These are phyloP conservation scores for Straminergon stramineum DNA, from an alignment of 225 moss, liverwort and hornwort species.

Conservation along the genomic window DNA sequence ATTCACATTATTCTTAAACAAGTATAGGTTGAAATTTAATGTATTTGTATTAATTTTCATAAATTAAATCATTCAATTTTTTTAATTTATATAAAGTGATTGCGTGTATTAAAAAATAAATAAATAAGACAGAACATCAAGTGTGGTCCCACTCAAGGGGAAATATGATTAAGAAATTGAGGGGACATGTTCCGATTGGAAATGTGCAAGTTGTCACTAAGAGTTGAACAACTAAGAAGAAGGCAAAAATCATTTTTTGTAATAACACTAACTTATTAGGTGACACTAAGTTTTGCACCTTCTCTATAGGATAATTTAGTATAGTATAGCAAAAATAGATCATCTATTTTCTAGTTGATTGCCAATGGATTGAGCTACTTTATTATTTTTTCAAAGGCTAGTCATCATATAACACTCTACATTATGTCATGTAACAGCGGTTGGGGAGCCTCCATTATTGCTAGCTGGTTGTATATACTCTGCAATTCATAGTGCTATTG, in stretches of 20 bases:
- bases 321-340: background rate
- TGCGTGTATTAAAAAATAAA: background rate
- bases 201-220: background rate
- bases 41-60: background rate
- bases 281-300: background rate
- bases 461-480: constrained; percentile 42
- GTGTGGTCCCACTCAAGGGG: background rate
- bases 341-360: background rate
- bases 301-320: background rate
- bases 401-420: background rate
- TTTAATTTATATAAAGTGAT: background rate
- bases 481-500: constrained; percentile 40
- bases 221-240: background rate
- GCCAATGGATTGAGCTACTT: no score
- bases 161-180: background rate
- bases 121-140: background rate
- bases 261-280: background rate
- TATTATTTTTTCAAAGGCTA: background rate
- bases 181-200: rapidly evolving
- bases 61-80: background rate
- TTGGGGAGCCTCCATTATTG: constrained; percentile 56
- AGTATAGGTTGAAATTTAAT: background rate
- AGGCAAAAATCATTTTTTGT: background rate
- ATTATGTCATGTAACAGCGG: constrained; percentile 23
- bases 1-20: background rate